Conservation (phyloP, 129 eudicot genomes). For the Pulicaria dysenterica region DNA sequence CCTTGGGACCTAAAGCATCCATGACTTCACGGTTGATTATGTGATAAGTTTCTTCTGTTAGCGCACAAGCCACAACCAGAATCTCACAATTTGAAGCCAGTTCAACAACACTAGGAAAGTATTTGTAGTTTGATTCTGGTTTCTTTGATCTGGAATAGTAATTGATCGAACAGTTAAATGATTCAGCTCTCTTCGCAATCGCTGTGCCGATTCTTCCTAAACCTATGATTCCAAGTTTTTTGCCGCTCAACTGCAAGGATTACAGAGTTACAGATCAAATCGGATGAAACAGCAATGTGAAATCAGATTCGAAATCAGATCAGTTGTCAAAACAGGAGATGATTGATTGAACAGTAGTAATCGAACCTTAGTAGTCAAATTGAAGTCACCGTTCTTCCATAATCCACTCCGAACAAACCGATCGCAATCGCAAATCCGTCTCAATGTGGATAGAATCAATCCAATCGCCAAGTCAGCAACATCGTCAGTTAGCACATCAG, state of each 20-base stretch:
- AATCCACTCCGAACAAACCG: conserved; percentile 49
- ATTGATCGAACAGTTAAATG: conserved; percentile 62
- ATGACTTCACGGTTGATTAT: conserved; percentile 72
- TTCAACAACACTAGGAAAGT: conserved; percentile 50
- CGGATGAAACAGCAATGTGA: background rate
- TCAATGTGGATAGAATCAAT: conserved; percentile 51
- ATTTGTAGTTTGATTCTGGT: conserved; percentile 56
- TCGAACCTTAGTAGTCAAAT: conserved; percentile 57
- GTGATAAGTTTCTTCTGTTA: conserved; percentile 66
- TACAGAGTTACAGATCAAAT: background rate
- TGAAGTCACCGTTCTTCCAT: conserved; percentile 56
- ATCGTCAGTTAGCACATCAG: conserved; percentile 67
- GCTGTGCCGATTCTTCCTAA: conserved; percentile 91
- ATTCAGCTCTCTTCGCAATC: conserved; percentile 80
- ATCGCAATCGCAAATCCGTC: conserved; percentile 56
- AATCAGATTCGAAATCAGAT: background rate
- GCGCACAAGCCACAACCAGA: conserved; percentile 67
- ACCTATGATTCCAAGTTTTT: conserved; percentile 75
- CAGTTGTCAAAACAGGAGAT: background rate
- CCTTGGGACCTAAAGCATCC: conserved; percentile 67
- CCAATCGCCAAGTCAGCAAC: conserved; percentile 70
- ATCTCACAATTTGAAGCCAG: conserved; percentile 68
- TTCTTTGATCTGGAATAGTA: conserved; percentile 73
- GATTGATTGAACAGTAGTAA: background rate
- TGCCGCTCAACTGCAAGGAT: conserved; percentile 53